These are phyloP conservation scores for Tricholoma saponaceum DNA, from an alignment of 768 basidiomycete species.

Conservation along the genomic window DNA sequence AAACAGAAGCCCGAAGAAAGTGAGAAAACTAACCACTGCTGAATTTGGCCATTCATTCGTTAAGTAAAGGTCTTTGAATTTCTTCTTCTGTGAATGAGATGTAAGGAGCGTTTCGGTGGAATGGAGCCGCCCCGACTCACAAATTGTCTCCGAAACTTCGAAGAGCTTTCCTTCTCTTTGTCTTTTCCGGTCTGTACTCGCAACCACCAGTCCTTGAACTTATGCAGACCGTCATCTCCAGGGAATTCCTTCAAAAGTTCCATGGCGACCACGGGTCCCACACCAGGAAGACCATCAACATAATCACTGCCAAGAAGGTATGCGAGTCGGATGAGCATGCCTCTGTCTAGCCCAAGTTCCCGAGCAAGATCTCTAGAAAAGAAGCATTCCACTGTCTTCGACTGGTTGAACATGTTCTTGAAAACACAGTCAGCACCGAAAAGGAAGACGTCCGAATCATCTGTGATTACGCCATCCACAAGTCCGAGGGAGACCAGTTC, in stretches of 20 bases:
- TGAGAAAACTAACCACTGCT: slow-evolving; percentile 61
- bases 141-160: slow-evolving; percentile 80
- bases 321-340: slow-evolving; percentile 83
- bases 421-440: slow-evolving; percentile 95
- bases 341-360: slow-evolving; percentile 84
- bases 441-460: slow-evolving; percentile 98
- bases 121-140: slow-evolving; percentile 39
- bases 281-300: slow-evolving; percentile 85
- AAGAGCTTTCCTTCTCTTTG: slow-evolving; percentile 61
- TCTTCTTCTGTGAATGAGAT: slow-evolving; percentile 65
- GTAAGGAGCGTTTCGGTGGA: background rate
- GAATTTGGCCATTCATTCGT: slow-evolving; percentile 87
- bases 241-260: slow-evolving; percentile 93
- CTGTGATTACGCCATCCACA: slow-evolving; percentile 97
- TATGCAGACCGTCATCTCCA: slow-evolving; percentile 75
- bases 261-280: slow-evolving; percentile 96
- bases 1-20: background rate
- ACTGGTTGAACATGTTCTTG: slow-evolving; percentile 99
- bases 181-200: slow-evolving; percentile 92
- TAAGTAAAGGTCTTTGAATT: slow-evolving; percentile 80
- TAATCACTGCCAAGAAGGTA: slow-evolving; percentile 97
- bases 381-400: slow-evolving; percentile 98
- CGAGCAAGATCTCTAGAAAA: slow-evolving; percentile 76
- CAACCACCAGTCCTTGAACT: slow-evolving; percentile 93
- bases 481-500: slow-evolving; percentile 80